Percentiles rank a stretch among this genome's conserved stretches.
phyloP scores from a whole-genome alignment of 495 filamentous ascomycete genomes.

The Saxophila tyrrhenica region DNA sequence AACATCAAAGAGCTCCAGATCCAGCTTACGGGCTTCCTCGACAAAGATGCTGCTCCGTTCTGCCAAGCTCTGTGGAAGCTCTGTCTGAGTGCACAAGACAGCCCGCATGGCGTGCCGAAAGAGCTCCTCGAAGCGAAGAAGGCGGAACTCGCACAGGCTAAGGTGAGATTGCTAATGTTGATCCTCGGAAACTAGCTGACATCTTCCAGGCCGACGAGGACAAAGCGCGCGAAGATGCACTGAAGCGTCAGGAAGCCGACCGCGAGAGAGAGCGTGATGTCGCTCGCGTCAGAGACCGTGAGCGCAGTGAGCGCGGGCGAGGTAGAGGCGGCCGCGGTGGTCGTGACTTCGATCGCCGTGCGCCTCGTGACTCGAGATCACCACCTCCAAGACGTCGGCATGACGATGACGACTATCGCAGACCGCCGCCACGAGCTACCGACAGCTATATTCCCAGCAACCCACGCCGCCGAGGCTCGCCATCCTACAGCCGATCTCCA shows the following conservation, averaged over 20 bases:
- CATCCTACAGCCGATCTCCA: slow-evolving; percentile 6
- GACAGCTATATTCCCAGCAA: slow-evolving; percentile 46
- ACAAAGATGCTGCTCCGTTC: slow-evolving; percentile 82
- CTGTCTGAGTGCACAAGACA: slow-evolving; percentile 79
- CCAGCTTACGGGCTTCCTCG: slow-evolving; percentile 84
- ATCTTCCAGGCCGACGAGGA: slow-evolving; percentile 61
- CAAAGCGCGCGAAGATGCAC: slow-evolving; percentile 64
- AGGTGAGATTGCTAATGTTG: slow-evolving; percentile 43
- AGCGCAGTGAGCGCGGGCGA: slow-evolving; percentile 57
- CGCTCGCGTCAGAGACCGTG: slow-evolving; percentile 56
- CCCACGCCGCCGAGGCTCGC: slow-evolving; percentile 12
- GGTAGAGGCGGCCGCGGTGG: slow-evolving; percentile 35
- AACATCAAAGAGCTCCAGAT: slow-evolving; percentile 93
- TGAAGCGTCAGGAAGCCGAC: slow-evolving; percentile 58
- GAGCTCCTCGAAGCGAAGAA: slow-evolving; percentile 95
- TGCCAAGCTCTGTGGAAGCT: slow-evolving; percentile 91
- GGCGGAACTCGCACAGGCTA: slow-evolving; percentile 81
- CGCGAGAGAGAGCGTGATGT: slow-evolving; percentile 45
- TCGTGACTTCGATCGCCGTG: slow-evolving; percentile 20
- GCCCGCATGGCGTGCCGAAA: slow-evolving; percentile 81
- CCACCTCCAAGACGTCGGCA: slow-evolving; percentile 46
- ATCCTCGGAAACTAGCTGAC: not conserved
- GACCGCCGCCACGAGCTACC: slow-evolving; percentile 40
- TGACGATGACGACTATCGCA: slow-evolving; percentile 42
- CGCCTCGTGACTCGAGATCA: slow-evolving; percentile 31